Evolutionary conservation across 2,329 filamentous ascomycete species (phyloP).

Genomic region (Xenoacremonium recifei): DNA sequence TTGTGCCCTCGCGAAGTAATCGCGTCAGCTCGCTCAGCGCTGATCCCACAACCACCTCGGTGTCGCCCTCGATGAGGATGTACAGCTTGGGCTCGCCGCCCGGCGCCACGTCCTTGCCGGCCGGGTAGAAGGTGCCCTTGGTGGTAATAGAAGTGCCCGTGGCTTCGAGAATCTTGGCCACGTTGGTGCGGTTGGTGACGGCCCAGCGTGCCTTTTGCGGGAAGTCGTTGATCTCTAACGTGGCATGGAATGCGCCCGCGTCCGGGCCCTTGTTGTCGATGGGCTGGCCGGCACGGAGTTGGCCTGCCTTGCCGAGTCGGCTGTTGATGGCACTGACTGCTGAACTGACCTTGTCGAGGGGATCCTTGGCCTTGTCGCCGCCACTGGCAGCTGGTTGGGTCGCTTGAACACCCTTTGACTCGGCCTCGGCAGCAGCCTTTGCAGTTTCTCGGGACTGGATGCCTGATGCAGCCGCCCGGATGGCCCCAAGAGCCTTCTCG

Average conservation of each 20-base stretch:
- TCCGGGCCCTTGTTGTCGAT: constrained; percentile 99
- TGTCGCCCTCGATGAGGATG: constrained; percentile 96
- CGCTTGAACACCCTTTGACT: constrained; percentile 38
- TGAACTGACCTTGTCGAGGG: constrained; percentile 83
- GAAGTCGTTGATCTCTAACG: constrained; percentile 98
- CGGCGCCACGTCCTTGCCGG: constrained; percentile 75
- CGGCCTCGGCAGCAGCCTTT: constrained; percentile 41
- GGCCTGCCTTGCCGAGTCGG: constrained; percentile 83
- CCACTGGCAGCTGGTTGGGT: constrained; percentile 58
- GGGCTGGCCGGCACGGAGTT: constrained; percentile 86
- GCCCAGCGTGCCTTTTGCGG: constrained; percentile 98
- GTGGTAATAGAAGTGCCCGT: constrained; percentile 96
- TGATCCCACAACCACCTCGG: constrained; percentile 84
- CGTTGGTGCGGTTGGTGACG: constrained; percentile 96
- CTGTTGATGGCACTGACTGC: constrained; percentile 89
- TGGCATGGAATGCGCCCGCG: constrained; percentile 94
- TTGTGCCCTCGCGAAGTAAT: constrained; percentile 83
- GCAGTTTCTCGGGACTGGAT: constrained; percentile 52
- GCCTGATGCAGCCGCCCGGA: constrained; percentile 60
- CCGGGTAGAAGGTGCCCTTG: constrained; percentile 86
- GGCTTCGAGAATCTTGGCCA: constrained; percentile 93
- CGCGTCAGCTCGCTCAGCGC: constrained; percentile 89
- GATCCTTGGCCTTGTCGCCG: constrained; percentile 58
- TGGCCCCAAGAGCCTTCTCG: constrained; percentile 64
- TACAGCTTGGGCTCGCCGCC: constrained; percentile 90